Evolutionary conservation across 2,329 filamentous ascomycete genomes (phyloP), one percentile per base, ranked within the genome.

Genomic region (Penicillium olsonii): DNA sequence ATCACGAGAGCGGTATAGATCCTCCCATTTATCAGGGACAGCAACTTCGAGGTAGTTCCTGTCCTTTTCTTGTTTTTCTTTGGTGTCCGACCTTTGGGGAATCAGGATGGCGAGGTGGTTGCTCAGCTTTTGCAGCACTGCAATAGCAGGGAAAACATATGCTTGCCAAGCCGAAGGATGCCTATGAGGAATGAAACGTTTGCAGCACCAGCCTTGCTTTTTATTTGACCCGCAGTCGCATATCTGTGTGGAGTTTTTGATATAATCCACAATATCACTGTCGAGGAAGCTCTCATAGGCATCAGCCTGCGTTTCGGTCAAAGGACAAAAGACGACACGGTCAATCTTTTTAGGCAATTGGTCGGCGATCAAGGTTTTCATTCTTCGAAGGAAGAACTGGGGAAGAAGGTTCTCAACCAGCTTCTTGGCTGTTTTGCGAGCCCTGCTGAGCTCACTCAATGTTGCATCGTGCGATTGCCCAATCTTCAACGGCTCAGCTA

Each of bases 321-420:
- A 78, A 1, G 91, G 91, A 60, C 94, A 99, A 66, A 99, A 99
- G 4, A 97, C 90, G 1, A 97, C 92, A 46, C 87, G 84, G 67
- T 99, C 94, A 27, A 84, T 92, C 78, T 99, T 99, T 72, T 91
- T 95, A 0, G 94, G 94, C 7, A 99, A 78, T 65, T 99, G 92
- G 63, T 96, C 78, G 0, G 91, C 90, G 52, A 99, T 96, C 14
- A 97, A 76, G 0, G 86, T 85, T 75, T 99, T 99, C 83, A 96
- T 94, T 2, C 94, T 85, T 2, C 94, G 87, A 2, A 96, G 78
- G 61, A 99, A 97, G 68, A 95, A 95, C 12, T 84, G 83, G 0
- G 94, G 94, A 3, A 99, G 78, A 0, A 99, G 81, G 50, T 96
- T 95, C 29, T 92, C 78, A 1, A 92, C 90, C 3, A 99, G 81